These are phyloP conservation scores for Przewalskia tangutica DNA, from an alignment of 257 asterid genomes.

Conservation along the genomic window DNA sequence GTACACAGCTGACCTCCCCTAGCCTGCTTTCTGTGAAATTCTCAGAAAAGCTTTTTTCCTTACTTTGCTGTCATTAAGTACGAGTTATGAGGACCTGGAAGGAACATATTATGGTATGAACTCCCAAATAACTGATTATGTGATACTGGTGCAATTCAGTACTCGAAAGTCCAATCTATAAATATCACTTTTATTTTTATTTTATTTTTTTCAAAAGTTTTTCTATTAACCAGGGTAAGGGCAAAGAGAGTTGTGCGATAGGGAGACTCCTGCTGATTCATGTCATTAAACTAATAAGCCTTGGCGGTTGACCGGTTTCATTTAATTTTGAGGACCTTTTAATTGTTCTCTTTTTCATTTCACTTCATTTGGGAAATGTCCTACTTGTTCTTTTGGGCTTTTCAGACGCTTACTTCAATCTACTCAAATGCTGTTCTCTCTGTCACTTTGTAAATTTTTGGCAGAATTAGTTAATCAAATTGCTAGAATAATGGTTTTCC, in stretches of 20 bases:
- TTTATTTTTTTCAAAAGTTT: not conserved
- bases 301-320: not conserved
- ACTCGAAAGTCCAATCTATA: not conserved
- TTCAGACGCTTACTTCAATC: not conserved
- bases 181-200: not conserved
- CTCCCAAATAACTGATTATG: not conserved
- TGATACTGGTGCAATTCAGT: not conserved
- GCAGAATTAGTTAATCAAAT: not conserved
- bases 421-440: not conserved
- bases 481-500: not conserved
- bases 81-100: not conserved
- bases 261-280: not conserved
- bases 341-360: not conserved
- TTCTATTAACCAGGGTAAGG: not conserved
- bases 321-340: not conserved
- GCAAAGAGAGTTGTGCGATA: not conserved
- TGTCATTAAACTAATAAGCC: not conserved
- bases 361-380: not conserved
- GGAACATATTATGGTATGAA: not conserved
- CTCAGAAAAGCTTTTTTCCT: not conserved
- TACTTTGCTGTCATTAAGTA: not conserved
- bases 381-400: not conserved
- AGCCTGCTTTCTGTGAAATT: not conserved
- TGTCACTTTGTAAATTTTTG: not conserved
- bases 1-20: constrained; percentile 14